A percentile compares a stretch with the other conserved stretches of the same genome.
These are phyloP conservation scores for Nakazawaea siamensis DNA, from an alignment of 805 yeast genomes.

Conservation along the genomic window DNA sequence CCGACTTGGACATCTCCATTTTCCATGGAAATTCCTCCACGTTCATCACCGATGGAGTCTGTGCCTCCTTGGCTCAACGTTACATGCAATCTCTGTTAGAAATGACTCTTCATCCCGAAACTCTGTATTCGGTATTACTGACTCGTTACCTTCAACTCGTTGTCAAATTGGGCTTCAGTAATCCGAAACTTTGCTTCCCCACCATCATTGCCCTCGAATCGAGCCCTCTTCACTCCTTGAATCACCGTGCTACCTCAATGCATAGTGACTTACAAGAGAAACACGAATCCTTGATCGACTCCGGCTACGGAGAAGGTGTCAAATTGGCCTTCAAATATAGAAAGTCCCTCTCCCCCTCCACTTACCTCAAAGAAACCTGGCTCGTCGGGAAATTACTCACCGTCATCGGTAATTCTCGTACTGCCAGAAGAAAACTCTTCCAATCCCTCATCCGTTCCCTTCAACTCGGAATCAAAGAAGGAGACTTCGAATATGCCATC, in stretches of 20 bases:
- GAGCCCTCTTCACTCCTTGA: slow-evolving; percentile 34
- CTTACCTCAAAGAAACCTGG: slow-evolving; percentile 19
- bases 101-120: slow-evolving; percentile 34
- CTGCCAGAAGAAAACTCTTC: slow-evolving; percentile 34
- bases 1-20: slow-evolving; percentile 30
- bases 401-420: slow-evolving; percentile 30
- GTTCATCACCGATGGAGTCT: slow-evolving; percentile 57
- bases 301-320: slow-evolving; percentile 57
- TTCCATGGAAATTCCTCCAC: slow-evolving; percentile 47
- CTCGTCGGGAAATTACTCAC: slow-evolving; percentile 33
- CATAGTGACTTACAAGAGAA: slow-evolving; percentile 52
- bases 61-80: slow-evolving; percentile 64
- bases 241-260: slow-evolving; percentile 39
- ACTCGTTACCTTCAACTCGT: slow-evolving; percentile 47
- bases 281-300: slow-evolving; percentile 64
- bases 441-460: slow-evolving; percentile 24
- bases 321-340: slow-evolving; percentile 42
- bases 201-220: slow-evolving; percentile 65
- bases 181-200: slow-evolving; percentile 63
- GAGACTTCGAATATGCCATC: slow-evolving; percentile 16
- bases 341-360: slow-evolving; percentile 16
- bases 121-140: slow-evolving; percentile 39
- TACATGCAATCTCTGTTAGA: slow-evolving; percentile 41
- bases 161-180: slow-evolving; percentile 60
- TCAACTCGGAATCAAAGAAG: slow-evolving; percentile 1